Base-by-base conservation (phyloP, 73 alveolate genomes). In the Paramecium sonneborni region DNA sequence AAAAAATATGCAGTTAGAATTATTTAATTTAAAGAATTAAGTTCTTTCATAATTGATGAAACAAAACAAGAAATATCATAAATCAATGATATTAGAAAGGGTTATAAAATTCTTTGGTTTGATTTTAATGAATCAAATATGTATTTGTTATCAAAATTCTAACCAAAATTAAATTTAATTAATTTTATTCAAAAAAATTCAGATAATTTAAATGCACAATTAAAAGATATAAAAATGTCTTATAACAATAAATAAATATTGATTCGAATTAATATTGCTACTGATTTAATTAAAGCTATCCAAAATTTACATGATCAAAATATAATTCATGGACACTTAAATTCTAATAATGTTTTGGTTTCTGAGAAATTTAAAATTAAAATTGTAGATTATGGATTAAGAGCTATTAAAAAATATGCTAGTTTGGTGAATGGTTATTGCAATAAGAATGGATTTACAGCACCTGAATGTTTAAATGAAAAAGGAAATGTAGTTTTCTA, bases 311-410 rank as follows among this genome's bases (percentile, higher is more conserved):
- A 79, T 79, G 72, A 79, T 43, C 12, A 79, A 79, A 62, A n/a
- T 79, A n/a, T 79, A 2, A 24, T 46, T 8, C 90, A 79, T 79
- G 90, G 90, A 1, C 90, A 79, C 18, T 46, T 79, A 44, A 23
- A 46, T 14, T 43, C 90, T 0, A 79, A 20, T 12, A 79, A 79
- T 79, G 20, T 79, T 10, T 24, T 79, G 24, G 39, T 79, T 34
- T 18, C 69, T n/a, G 34, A 39, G 9, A 24, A 21, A 79, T 79
- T 37, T 79, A 79, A 79, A 38, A 46, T 79, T 10, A 79, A 79
- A 79, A 79, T 79, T 37, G 90, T 79, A 11, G 90, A 79, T 79
- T 79, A 41, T 79, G 90, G 90, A 41, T 14, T 79, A 43, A 79
- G 74, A 44, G 90, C 90, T 0, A 30, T 79, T 2, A 79, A 79